Evolutionary conservation across 177 flowering plant species (phyloP).

Genomic region (Vitis hybrid): DNA sequence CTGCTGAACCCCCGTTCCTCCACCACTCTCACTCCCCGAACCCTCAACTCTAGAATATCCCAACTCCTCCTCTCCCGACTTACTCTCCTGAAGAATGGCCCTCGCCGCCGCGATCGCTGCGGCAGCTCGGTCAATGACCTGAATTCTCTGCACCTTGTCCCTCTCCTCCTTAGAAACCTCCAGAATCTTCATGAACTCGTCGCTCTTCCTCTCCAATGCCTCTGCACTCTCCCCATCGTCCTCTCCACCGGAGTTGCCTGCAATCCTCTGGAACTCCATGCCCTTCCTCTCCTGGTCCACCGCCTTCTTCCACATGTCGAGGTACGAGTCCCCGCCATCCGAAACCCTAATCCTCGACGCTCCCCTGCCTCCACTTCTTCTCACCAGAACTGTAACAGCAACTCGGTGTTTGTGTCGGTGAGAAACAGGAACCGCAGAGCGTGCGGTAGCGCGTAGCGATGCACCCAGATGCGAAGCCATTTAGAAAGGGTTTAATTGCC

Average conservation of each 20-base stretch:
- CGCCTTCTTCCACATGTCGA: conserved; percentile 85
- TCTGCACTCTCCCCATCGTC: conserved; percentile 16
- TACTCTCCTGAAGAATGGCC: conserved; percentile 51
- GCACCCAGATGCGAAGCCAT: conserved; percentile 40
- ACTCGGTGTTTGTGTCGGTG: background rate
- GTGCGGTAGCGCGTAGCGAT: conserved; percentile 14
- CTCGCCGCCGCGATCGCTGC: conserved; percentile 91
- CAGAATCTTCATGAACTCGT: conserved; percentile 67
- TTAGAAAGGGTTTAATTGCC: background rate
- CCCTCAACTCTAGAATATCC: background rate
- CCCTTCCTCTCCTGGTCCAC: conserved; percentile 53
- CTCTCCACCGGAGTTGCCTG: conserved; percentile 17
- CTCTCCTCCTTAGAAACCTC: conserved; percentile 74
- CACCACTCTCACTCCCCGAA: conserved; percentile 5
- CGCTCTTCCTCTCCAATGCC: conserved; percentile 62
- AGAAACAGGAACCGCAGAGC: background rate
- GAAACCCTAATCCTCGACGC: conserved; percentile 29
- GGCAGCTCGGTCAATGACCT: conserved; percentile 89
- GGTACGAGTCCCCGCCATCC: conserved; percentile 54
- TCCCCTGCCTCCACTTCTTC: conserved; percentile 1
- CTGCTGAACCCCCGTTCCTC: background rate
- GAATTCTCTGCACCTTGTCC: conserved; percentile 80
- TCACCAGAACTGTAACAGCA: no score
- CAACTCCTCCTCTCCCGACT: conserved; percentile 1
- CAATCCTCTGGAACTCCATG: conserved; percentile 49